phyloP scores from a whole-genome alignment of 1,284 basidiomycete genomes.

The Tausonia pullulans region DNA sequence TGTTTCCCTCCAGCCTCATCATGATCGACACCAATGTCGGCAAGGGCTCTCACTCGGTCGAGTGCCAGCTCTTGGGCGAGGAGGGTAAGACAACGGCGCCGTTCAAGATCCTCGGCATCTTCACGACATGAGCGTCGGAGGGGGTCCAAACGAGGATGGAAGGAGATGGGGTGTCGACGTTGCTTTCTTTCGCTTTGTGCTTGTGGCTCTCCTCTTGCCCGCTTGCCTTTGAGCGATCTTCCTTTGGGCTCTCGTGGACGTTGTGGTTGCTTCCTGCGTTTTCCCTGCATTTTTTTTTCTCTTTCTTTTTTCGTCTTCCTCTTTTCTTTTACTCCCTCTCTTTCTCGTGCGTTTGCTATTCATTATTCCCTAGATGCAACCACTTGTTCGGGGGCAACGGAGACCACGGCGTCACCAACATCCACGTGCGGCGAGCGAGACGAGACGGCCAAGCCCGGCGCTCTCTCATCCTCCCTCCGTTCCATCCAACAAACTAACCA shows the following conservation, averaged over 20 bases:
- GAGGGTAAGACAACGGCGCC: constrained; percentile 54
- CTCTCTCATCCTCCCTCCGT: too few species aligned
- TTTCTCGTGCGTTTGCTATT: too few species aligned
- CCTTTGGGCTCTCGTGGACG: too few species aligned
- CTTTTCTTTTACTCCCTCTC: not conserved
- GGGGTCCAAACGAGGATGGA: constrained; percentile 30
- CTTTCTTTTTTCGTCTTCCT: constrained; percentile 1
- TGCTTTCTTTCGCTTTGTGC: constrained; percentile 16
- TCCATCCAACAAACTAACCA: too few species aligned
- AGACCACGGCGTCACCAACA: too few species aligned
- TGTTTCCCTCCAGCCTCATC: constrained; percentile 42
- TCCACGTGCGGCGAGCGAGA: too few species aligned
- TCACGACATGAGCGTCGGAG: not conserved
- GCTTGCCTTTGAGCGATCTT: too few species aligned
- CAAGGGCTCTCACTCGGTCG: constrained; percentile 70
- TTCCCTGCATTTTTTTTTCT: not conserved
- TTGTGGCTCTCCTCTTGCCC: not conserved
- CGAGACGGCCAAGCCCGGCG: too few species aligned
- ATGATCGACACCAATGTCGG: constrained; percentile 68
- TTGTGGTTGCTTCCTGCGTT: not conserved
- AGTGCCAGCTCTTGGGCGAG: constrained; percentile 67
- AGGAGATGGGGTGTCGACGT: constrained; percentile 52
- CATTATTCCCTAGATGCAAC: too few species aligned
- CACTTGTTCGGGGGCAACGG: too few species aligned
- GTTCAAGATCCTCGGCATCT: constrained; percentile 58